These are phyloP conservation scores for Cordyceps militaris DNA, from an alignment of 2,329 filamentous ascomycete species.

Conservation along the genomic window DNA sequence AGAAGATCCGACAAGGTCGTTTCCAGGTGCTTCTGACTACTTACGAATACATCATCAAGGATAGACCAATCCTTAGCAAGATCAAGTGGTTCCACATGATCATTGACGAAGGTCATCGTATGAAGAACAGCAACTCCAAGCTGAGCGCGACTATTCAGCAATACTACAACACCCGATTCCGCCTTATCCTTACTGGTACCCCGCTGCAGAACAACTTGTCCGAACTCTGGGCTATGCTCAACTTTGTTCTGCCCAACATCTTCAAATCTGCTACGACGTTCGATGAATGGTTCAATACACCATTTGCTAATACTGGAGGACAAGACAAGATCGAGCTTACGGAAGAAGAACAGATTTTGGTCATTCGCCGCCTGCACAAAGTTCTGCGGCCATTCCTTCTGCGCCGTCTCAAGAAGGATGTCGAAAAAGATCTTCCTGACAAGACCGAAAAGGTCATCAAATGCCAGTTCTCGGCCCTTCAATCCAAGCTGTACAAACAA, in stretches of 20 bases:
- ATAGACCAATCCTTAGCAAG: constrained; percentile 88
- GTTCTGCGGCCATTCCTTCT: constrained; percentile 94
- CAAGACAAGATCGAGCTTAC: constrained; percentile 99
- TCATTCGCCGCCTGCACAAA: constrained; percentile 97
- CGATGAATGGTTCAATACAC: constrained; percentile 99
- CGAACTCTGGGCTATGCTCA: constrained; percentile 95
- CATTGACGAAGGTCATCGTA: constrained; percentile 97
- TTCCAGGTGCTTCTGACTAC: constrained; percentile 97
- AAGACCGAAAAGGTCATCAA: constrained; percentile 99
- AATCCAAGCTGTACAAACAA: constrained; percentile 92
- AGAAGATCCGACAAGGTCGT: constrained; percentile 86
- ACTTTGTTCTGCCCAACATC: constrained; percentile 95
- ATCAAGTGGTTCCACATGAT: constrained; percentile 99
- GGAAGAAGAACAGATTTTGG: constrained; percentile 98
- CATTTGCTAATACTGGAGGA: constrained; percentile 94
- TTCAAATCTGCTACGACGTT: constrained; percentile 99
- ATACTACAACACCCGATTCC: constrained; percentile 92
- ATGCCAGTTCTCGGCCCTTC: constrained; percentile 93
- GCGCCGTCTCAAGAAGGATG: constrained; percentile 97
- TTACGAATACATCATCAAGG: constrained; percentile 99
- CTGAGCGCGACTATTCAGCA: constrained; percentile 88
- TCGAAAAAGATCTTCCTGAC: constrained; percentile 96
- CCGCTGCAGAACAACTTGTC: constrained; percentile 94
- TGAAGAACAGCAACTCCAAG: constrained; percentile 98
- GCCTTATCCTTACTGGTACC: constrained; percentile 94